Conservation (phyloP, 768 basidiomycete genomes). For the Cyclocybe cylindracea region DNA sequence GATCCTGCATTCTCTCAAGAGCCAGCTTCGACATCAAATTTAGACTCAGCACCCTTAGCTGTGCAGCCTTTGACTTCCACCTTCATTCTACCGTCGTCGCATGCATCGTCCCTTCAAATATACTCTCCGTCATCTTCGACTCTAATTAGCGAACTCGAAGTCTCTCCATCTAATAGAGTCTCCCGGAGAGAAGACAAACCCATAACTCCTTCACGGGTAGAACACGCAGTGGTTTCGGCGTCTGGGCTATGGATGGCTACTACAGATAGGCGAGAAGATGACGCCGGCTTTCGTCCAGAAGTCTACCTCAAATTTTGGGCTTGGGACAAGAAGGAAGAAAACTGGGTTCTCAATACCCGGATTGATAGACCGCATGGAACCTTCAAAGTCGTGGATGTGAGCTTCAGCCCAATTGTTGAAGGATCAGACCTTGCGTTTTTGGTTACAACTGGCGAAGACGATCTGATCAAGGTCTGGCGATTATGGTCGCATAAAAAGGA, state of each 20-base stretch:
- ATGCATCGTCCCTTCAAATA: constrained; percentile 93
- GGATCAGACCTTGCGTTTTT: constrained; percentile 43
- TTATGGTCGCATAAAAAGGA: constrained; percentile 44
- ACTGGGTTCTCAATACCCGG: constrained; percentile 83
- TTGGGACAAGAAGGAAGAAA: constrained; percentile 67
- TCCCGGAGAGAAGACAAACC: constrained; percentile 78
- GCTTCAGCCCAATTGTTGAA: constrained; percentile 59
- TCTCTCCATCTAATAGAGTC: constrained; percentile 91
- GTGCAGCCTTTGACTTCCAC: constrained; percentile 74
- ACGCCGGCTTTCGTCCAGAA: constrained; percentile 65
- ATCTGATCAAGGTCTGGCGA: constrained; percentile 81
- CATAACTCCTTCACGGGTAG: constrained; percentile 76
- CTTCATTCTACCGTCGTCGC: constrained; percentile 88
- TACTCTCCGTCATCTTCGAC: constrained; percentile 75
- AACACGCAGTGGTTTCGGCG: constrained; percentile 63
- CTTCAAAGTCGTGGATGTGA: constrained; percentile 57
- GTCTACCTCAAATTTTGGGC: constrained; percentile 89
- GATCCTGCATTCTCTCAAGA: constrained; percentile 30
- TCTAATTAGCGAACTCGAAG: constrained; percentile 84
- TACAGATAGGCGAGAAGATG: constrained; percentile 71
- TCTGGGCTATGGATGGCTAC: constrained; percentile 93
- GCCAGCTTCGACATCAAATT: constrained; percentile 38
- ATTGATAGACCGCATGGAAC: constrained; percentile 86
- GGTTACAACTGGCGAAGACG: constrained; percentile 76
- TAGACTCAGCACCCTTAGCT: constrained; percentile 63